Percentiles rank a stretch among this genome's conserved stretches.
Conservation (phyloP, 805 yeast species). For the Candida verbasci region DNA sequence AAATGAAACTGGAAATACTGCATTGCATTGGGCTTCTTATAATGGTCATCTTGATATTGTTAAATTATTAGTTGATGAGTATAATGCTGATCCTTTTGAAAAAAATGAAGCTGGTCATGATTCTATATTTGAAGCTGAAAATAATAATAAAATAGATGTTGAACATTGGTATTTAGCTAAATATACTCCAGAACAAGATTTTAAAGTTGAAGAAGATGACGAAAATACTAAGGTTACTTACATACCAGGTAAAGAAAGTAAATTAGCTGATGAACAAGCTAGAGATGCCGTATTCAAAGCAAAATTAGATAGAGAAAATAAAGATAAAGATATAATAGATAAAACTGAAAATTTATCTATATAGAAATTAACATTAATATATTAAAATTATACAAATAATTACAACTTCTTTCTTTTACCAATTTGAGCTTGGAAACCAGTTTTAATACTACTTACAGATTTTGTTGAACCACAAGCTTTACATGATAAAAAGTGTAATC, state of each 20-base stretch:
- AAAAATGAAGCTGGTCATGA: slow-evolving; percentile 79
- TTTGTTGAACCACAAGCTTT: slow-evolving; percentile 97
- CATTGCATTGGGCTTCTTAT: slow-evolving; percentile 93
- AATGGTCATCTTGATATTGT: slow-evolving; percentile 80
- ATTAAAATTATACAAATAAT: not conserved
- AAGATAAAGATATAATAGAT: slow-evolving; percentile 2
- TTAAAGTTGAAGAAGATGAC: slow-evolving; percentile 38
- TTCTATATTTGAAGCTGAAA: slow-evolving; percentile 84
- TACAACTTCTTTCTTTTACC: slow-evolving; percentile 71
- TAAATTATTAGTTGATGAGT: slow-evolving; percentile 64
- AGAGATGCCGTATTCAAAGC: slow-evolving; percentile 13
- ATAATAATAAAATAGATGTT: slow-evolving; percentile 66
- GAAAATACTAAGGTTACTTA: slow-evolving; percentile 41
- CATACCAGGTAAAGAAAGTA: slow-evolving; percentile 40
- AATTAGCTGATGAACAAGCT: slow-evolving; percentile 35
- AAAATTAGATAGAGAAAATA: slow-evolving; percentile 20
- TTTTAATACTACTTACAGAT: slow-evolving; percentile 94
- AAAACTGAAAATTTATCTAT: slow-evolving; percentile 1
- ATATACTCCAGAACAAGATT: slow-evolving; percentile 61
- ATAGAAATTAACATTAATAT: not conserved
- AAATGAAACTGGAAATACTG: slow-evolving; percentile 87
- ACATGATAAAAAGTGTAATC: slow-evolving; percentile 96
- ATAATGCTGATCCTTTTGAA: slow-evolving; percentile 74
- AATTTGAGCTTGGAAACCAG: slow-evolving; percentile 98
- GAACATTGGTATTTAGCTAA: slow-evolving; percentile 73